Evolutionary conservation across 176 grass and related monocot species (phyloP).

Genomic region (Oryza meridionalis): DNA sequence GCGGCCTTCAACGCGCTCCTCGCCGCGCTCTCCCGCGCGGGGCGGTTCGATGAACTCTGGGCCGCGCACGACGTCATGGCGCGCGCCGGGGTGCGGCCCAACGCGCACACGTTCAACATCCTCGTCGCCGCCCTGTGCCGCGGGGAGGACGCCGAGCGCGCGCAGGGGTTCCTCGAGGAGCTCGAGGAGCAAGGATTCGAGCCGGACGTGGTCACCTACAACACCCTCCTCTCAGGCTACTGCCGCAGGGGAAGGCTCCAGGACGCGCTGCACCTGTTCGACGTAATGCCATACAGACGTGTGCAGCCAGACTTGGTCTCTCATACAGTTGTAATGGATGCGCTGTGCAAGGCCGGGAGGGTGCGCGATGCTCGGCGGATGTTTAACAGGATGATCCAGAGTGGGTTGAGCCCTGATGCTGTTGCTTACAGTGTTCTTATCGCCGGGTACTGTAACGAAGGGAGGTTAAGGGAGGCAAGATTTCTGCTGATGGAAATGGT

Average conservation of each 20-base stretch:
- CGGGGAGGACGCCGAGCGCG: slow-evolving; percentile 56
- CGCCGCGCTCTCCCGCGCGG: slow-evolving; percentile 44
- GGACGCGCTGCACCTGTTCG: slow-evolving; percentile 68
- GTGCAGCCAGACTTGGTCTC: slow-evolving; percentile 74
- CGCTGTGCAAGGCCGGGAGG: slow-evolving; percentile 56
- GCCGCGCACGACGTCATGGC: slow-evolving; percentile 56
- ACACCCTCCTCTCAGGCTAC: slow-evolving; percentile 73
- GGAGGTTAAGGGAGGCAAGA: slow-evolving; percentile 61
- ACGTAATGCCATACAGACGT: slow-evolving; percentile 69
- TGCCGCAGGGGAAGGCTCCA: slow-evolving; percentile 64
- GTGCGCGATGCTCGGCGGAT: slow-evolving; percentile 56
- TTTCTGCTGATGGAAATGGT: slow-evolving; percentile 73
- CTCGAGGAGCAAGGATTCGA: slow-evolving; percentile 90
- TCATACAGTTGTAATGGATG: slow-evolving; percentile 72
- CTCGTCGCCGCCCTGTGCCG: slow-evolving; percentile 74
- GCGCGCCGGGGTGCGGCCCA: slow-evolving; percentile 44
- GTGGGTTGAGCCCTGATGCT: slow-evolving; percentile 65
- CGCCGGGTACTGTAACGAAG: slow-evolving; percentile 67
- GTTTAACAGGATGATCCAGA: slow-evolving; percentile 70
- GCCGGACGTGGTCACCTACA: slow-evolving; percentile 91
- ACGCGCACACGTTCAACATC: slow-evolving; percentile 85
- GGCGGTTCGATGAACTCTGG: slow-evolving; percentile 64
- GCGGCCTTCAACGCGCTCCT: slow-evolving; percentile 75
- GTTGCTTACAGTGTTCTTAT: slow-evolving; percentile 69
- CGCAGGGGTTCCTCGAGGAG: slow-evolving; percentile 71